Base-by-base conservation (phyloP, 148 eudicot genomes). In the Pouteria glomerata region DNA sequence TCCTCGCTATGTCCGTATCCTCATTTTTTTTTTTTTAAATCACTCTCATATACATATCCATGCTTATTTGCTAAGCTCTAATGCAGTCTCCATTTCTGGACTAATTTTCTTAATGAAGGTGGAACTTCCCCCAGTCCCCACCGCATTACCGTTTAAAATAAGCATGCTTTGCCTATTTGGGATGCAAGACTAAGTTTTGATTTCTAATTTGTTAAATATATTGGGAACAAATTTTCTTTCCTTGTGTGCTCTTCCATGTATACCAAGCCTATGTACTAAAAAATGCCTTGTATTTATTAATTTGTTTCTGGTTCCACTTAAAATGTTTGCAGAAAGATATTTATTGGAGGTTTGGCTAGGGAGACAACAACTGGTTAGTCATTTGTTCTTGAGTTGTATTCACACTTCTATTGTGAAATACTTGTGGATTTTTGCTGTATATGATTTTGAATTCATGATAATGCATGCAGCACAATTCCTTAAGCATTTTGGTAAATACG, bases 301-400 rank as follows among this genome's bases (percentile, higher is more conserved):
- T 64, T 31, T 64, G 73, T 66, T 72, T 71, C 83, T 77, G 79
- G 75, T 64, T 66, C 48, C 68, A 69, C 73, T 74, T 52, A 66
- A 67, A 44, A 48, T 84, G 64, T 72, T 72, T 77, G 85, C 90
- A 86, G 90, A 80, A 86, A 86, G 80, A 85, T 85, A 4, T 85
- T 85, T 74, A 79, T 85, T 70, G 88, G 88, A 82, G 88, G 88
- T 68, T 81, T 85, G 78, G 85, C 88, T 59, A 82, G 85, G 65
- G 90, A 86, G 85, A 86, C 90, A 77, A 86, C 90, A 73, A 63
- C 87, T 79, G 85, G 90, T 86, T 79, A 84, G 90, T 82, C 72
- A 73, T 81, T 71, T 79, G 80, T 62, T 47, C 73, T 73, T 56
- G 39, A 4, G 41, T 24, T 8, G 4, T 1, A 23, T 10, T 55